phyloP scores from a whole-genome alignment of 2,329 filamentous ascomycete species.

The Aspergillus pseudonomiae region DNA sequence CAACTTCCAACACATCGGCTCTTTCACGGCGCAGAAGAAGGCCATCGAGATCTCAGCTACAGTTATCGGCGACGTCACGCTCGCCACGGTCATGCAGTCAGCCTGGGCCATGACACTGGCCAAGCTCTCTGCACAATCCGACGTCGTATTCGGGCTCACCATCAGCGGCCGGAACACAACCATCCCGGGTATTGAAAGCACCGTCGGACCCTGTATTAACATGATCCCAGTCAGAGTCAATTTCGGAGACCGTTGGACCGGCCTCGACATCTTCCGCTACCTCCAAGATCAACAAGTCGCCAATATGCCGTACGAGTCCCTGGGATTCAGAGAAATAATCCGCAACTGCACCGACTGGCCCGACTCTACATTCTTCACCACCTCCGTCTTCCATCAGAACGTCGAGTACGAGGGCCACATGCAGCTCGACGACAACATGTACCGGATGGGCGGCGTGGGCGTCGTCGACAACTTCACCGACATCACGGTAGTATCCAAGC shows the following conservation, averaged over 20 bases:
- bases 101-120: slow-evolving; percentile 68
- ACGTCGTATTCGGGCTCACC: slow-evolving; percentile 69
- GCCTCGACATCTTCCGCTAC: slow-evolving; percentile 54
- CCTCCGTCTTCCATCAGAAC: slow-evolving; percentile 44
- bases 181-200: slow-evolving; percentile 57
- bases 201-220: slow-evolving; percentile 69
- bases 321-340: slow-evolving; percentile 60
- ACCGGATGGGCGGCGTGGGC: slow-evolving; percentile 43
- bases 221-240: slow-evolving; percentile 66
- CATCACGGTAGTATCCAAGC: slow-evolving; percentile 43
- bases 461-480: slow-evolving; percentile 46
- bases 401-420: slow-evolving; percentile 40
- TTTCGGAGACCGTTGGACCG: slow-evolving; percentile 57
- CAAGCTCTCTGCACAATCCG: slow-evolving; percentile 53
- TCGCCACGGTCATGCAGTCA: slow-evolving; percentile 67
- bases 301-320: slow-evolving; percentile 58
- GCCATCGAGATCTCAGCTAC: slow-evolving; percentile 44
- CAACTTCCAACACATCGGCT: slow-evolving; percentile 40
- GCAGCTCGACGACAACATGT: slow-evolving; percentile 41
- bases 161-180: slow-evolving; percentile 66
- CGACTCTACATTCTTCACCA: slow-evolving; percentile 45
- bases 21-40: slow-evolving; percentile 40
- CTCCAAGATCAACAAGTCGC: slow-evolving; percentile 63
- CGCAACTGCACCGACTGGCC: slow-evolving; percentile 46
- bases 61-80: slow-evolving; percentile 60